Evolutionary conservation across 73 alveolate species (phyloP), one percentile per base, ranked within the genome.

Genomic region (Paramecium octaurelia): DNA sequence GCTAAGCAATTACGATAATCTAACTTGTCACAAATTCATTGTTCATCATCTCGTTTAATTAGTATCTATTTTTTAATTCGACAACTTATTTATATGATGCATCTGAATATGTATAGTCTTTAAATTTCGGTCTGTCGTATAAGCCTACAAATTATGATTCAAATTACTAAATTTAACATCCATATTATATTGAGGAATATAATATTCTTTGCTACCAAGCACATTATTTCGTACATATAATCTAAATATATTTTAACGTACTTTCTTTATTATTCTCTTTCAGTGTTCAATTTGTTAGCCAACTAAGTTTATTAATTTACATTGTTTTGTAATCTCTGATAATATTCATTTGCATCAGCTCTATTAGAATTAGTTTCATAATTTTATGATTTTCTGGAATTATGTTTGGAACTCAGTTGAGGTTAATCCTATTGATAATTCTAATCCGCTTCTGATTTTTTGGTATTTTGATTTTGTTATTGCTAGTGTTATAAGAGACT

Each of bases 11-110:
- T 31, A 64, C 54, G 46, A 31, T 64, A 64, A 31, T 31, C 46
- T 64, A 64, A 64, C 84, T 64, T 64, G 84, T 64, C 29, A 64
- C 84, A 64, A 64, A 64, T 31, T 64, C 84, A 64, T 64, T 27
- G 27, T 64, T 64, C 84, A 64, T 64, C 84, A 64, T 64, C 46
- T 75, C 88, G 23, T 75, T 38, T 38, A 38, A 29, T 42, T 75
- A 75, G 42, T 29, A 75, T 75, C 88, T 75, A 75, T 75, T 75
- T 75, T 75, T 75, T n/a, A 38, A 16, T 38, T 75, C 88, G 11
- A 75, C 88, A 38, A 75, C 60, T 35, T 34, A 9, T 42, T 75
- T 75, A 75, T 75, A 75, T 34, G 88, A 75, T 29, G 46, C 35
- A 35, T 35, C 68, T 75, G 14, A 75, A 38, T 38, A 42, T 11